A percentile compares a stretch with the other conserved stretches of the same genome.
Conservation (phyloP, 2,329 filamentous ascomycete species). For the Didymella keratinophila region DNA sequence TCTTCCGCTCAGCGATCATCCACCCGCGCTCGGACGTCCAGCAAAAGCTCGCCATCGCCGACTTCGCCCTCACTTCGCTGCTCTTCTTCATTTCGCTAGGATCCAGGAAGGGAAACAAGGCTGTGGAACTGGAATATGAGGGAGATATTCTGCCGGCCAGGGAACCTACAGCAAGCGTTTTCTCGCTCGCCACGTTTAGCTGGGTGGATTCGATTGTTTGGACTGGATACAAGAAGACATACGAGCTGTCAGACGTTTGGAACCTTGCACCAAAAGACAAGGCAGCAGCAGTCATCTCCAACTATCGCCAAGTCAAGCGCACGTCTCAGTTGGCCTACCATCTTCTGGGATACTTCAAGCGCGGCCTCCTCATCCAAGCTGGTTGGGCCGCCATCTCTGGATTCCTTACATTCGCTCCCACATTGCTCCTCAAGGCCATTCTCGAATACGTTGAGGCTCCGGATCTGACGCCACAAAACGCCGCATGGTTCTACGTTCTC, state of each 20-base stretch:
- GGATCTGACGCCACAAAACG: constrained; percentile 76
- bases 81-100: constrained; percentile 79
- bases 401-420: constrained; percentile 88
- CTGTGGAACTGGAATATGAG: constrained; percentile 87
- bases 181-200: constrained; percentile 85
- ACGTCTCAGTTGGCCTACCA: constrained; percentile 81
- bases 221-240: constrained; percentile 83
- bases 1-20: constrained; percentile 87
- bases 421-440: constrained; percentile 87
- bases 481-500: constrained; percentile 95
- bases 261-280: constrained; percentile 90
- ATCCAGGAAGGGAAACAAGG: constrained; percentile 90
- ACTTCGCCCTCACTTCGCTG: constrained; percentile 78
- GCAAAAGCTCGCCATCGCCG: constrained; percentile 71
- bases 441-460: constrained; percentile 93
- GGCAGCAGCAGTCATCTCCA: constrained; percentile 77
- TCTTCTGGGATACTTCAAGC: constrained; percentile 83
- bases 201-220: constrained; percentile 93
- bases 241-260: constrained; percentile 89
- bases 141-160: constrained; percentile 84
- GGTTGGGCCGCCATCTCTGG: constrained; percentile 80
- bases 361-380: constrained; percentile 77
- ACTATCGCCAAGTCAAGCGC: constrained; percentile 86
- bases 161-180: constrained; percentile 85
- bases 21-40: constrained; percentile 72